Evolutionary conservation across 148 eudicot species (phyloP).

Genomic region (Chenopodium quinoa): DNA sequence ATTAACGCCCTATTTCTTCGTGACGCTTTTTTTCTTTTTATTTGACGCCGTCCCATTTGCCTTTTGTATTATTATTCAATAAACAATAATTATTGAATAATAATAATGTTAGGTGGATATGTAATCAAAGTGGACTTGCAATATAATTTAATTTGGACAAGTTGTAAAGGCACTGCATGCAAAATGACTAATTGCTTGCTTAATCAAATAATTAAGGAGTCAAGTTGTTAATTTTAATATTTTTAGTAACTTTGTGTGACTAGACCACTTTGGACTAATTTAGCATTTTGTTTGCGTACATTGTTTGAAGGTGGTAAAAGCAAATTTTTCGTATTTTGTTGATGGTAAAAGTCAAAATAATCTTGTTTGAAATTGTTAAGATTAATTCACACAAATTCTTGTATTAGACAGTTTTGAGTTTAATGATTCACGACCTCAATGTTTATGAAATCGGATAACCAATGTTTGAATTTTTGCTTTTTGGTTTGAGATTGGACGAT

Average conservation of each 20-base stretch:
- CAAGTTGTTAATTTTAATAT: background rate
- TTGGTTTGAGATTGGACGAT: too few species aligned
- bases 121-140: constrained; percentile 3
- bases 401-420: background rate
- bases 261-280: background rate
- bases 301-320: background rate
- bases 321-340: too few species aligned
- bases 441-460: background rate
- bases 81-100: background rate
- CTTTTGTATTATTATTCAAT: background rate
- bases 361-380: background rate
- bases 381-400: background rate
- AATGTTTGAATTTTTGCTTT: too few species aligned
- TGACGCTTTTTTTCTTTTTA: background rate
- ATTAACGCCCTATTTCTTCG: background rate
- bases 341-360: too few species aligned
- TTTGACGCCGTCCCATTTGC: background rate
- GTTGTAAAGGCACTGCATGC: background rate
- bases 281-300: background rate
- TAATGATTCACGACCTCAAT: background rate
- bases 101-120: background rate
- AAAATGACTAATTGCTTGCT: background rate
- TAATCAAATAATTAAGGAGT: background rate
- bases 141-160: background rate
- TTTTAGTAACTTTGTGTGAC: background rate